Conservation (phyloP, 257 asterid species). For the Jaltomata sinuosa region DNA sequence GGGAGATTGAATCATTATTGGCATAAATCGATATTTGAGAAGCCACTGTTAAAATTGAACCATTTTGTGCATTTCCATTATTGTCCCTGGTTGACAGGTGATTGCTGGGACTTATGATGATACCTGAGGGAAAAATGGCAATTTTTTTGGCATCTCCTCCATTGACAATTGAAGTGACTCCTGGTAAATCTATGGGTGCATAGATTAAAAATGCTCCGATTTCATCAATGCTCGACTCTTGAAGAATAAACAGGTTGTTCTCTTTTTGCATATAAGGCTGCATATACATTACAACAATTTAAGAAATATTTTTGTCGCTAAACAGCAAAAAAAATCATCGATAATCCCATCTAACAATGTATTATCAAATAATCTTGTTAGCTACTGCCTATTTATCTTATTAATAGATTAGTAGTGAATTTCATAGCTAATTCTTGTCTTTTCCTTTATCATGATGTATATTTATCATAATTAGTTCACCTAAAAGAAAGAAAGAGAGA, state of each 20-base stretch:
- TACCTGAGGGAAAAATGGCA: slow-evolving; percentile 55
- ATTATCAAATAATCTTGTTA: background rate
- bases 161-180: slow-evolving; percentile 16
- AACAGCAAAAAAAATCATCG: background rate
- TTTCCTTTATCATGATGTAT: too few relatives aligned
- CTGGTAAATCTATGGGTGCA: slow-evolving; percentile 30
- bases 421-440: background rate
- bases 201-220: slow-evolving; percentile 44
- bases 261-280: slow-evolving; percentile 45
- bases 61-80: background rate
- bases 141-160: slow-evolving; percentile 27
- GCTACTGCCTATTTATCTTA: background rate
- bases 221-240: slow-evolving; percentile 49
- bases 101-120: slow-evolving; percentile 42
- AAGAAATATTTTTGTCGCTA: background rate
- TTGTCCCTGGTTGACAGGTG: background rate
- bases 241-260: slow-evolving; percentile 40
- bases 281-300: background rate
- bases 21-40: slow-evolving; percentile 28
- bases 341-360: background rate
- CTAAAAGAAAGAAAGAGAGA: background rate
- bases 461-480: background rate
- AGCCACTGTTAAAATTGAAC: slow-evolving; percentile 50
- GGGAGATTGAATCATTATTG: slow-evolving; percentile 6
- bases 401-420: background rate